Evolutionary conservation across 768 basidiomycete species (phyloP).

Genomic region (Fomitopsis pulvina): DNA sequence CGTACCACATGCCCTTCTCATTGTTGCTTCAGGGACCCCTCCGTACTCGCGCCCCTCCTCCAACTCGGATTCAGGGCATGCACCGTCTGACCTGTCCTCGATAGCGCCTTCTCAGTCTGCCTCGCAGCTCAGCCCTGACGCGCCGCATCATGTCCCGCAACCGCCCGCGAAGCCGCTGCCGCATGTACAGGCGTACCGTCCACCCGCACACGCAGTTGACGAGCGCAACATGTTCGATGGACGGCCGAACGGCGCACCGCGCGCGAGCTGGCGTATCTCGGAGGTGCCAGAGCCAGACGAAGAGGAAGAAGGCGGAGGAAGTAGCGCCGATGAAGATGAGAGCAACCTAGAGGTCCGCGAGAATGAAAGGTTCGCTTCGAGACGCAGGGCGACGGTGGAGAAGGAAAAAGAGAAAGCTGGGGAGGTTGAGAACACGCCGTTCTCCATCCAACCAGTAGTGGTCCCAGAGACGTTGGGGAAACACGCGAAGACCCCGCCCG

Average conservation of each 20-base stretch:
- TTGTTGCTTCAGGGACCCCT: constrained; percentile 1
- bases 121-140: constrained; percentile 43
- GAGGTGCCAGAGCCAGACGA: constrained; percentile 16
- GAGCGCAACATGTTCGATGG: constrained; percentile 28
- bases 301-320: constrained; percentile 27
- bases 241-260: neutral
- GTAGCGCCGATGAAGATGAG: constrained; percentile 29
- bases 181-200: constrained; percentile 21
- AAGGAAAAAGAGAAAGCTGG: constrained; percentile 10
- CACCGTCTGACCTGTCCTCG: constrained; percentile 52
- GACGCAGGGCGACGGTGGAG: neutral
- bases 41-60: constrained; percentile 11
- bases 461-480: constrained; percentile 6
- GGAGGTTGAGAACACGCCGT: constrained; percentile 1
- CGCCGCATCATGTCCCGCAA: neutral
- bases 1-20: neutral
- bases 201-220: constrained; percentile 47
- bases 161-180: neutral
- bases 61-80: constrained; percentile 13
- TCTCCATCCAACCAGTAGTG: constrained; percentile 11
- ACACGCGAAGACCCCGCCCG: neutral
- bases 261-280: constrained; percentile 22
- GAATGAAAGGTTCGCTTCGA: constrained; percentile 41
- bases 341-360: constrained; percentile 42
- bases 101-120: constrained; percentile 74